Evolutionary conservation across 1,284 basidiomycete genomes (phyloP).

Genomic region (Laetiporus sulphureus): DNA sequence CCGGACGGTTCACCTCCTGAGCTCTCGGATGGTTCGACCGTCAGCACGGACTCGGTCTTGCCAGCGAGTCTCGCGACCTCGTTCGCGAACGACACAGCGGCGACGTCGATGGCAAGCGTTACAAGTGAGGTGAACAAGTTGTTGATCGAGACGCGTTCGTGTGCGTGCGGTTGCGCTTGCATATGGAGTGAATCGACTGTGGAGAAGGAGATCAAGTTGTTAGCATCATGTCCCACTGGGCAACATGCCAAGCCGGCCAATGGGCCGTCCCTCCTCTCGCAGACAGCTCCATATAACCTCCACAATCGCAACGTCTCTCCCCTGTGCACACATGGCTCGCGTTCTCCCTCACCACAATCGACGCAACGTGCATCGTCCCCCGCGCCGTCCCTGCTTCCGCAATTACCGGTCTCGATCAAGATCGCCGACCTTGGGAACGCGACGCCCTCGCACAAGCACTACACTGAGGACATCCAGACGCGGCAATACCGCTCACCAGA

Average conservation of each 20-base stretch:
- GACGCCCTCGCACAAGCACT: slow-evolving; percentile 77
- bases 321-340: slow-evolving; percentile 12
- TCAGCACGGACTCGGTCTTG: slow-evolving; percentile 14
- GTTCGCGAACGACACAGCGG: slow-evolving; percentile 22
- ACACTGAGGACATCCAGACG: slow-evolving; percentile 92
- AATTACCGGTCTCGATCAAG: slow-evolving; percentile 73
- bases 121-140: slow-evolving; percentile 20
- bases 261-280: slow-evolving; percentile 59
- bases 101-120: slow-evolving; percentile 29
- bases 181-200: slow-evolving; percentile 10
- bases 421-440: slow-evolving; percentile 90
- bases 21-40: slow-evolving; percentile 19
- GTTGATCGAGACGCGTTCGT: slow-evolving; percentile 13
- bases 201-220: slow-evolving; percentile 2
- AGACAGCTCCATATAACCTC: slow-evolving; percentile 45
- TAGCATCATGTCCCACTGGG: background rate
- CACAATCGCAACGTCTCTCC: slow-evolving; percentile 8
- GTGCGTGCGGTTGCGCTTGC: slow-evolving; percentile 10
- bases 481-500: slow-evolving; percentile 90
- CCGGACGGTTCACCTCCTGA: slow-evolving; percentile 16
- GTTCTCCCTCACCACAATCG: slow-evolving; percentile 7
- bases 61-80: slow-evolving; percentile 17
- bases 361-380: slow-evolving; percentile 12
- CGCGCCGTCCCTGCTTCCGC: slow-evolving; percentile 17
- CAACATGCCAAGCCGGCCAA: slow-evolving; percentile 12